Evolutionary conservation across 2,329 filamentous ascomycete genomes (phyloP), one percentile per base, ranked within the genome.

Genomic region (Fusarium sacchari): DNA sequence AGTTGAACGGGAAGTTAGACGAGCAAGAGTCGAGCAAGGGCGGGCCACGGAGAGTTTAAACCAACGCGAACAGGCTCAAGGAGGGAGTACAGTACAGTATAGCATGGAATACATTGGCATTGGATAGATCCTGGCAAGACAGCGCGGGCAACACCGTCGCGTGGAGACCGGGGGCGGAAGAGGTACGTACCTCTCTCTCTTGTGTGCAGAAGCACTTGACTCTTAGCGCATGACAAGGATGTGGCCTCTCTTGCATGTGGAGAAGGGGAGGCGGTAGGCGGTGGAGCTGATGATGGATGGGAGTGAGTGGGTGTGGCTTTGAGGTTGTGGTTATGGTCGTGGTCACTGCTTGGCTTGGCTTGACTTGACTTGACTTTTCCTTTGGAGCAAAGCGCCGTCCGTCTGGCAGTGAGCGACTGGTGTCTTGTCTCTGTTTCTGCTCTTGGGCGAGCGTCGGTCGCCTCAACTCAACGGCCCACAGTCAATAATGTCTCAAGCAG

Each of bases 21-120:
- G 57, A 62, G 65, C 56, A 52, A 60, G 50, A 60, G 49, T 65
- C 46, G 59, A 72, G 73, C 53, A 60, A 69, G 73, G 68, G 60
- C 71, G 68, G 73, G 52, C 56, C 62, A 74, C 63, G 52, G 52
- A 75, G 74, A 77, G 75, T 77, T 77, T 77, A 74, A 76, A 76
- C 75, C 67, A 74, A 72, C 62, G 69, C 67, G 49, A 56, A 47
- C 47, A 20, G 58, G 57, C 60, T 53, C 52, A 59, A 68, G 59
- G 52, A 71, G 67, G 70, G 58, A 73, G 61, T 60, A 69, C 14
- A 40, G 22, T 46, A 32, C 32, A 32, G 30, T 32, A 32, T 12
- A 32, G 30, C 13, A 32, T 12, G n/a, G n/a, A n/a, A 32, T 32
- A 40, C 20, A 13, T 14, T n/a, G n/a, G n/a, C n/a, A n/a, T n/a